phyloP scores from a whole-genome alignment of 345 rosid genomes.

The Acer yangbiense region DNA sequence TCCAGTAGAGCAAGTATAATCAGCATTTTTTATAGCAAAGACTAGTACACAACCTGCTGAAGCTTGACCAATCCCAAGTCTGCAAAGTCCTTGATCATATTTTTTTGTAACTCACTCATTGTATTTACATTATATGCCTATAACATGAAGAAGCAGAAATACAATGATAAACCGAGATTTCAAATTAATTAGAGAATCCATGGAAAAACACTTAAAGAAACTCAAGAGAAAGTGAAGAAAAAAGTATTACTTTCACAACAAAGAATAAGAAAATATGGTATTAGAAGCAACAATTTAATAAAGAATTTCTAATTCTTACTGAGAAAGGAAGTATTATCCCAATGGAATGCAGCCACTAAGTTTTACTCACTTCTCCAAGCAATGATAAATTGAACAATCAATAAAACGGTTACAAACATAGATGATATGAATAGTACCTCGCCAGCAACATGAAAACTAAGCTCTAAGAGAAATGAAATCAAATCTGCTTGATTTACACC shows the following conservation, averaged over 20 bases:
- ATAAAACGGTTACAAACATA: background rate
- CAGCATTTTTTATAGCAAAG: background rate
- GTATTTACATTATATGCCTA: conserved; percentile 89
- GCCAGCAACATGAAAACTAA: conserved; percentile 91
- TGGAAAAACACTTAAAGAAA: background rate
- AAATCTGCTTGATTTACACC: conserved; percentile 83
- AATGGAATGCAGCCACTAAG: conserved; percentile 4
- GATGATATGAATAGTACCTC: conserved; percentile 50
- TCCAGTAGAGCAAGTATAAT: background rate
- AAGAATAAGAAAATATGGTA: background rate
- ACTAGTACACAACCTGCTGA: conserved; percentile 72
- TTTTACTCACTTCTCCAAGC: background rate
- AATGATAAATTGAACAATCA: conserved; percentile 1
- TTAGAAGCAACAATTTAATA: background rate
- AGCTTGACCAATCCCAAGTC: conserved; percentile 96
- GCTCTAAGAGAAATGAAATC: conserved; percentile 93
- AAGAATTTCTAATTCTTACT: background rate
- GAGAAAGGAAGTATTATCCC: background rate
- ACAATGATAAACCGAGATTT: background rate
- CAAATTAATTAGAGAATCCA: background rate
- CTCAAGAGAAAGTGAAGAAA: conserved; percentile 10
- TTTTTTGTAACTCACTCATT: conserved; percentile 72
- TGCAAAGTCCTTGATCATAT: conserved; percentile 80
- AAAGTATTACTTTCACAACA: background rate
- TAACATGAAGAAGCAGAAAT: conserved; percentile 13